Evolutionary conservation across 2,329 filamentous ascomycete species (phyloP).

Genomic region (Aureobasidium sp.): DNA sequence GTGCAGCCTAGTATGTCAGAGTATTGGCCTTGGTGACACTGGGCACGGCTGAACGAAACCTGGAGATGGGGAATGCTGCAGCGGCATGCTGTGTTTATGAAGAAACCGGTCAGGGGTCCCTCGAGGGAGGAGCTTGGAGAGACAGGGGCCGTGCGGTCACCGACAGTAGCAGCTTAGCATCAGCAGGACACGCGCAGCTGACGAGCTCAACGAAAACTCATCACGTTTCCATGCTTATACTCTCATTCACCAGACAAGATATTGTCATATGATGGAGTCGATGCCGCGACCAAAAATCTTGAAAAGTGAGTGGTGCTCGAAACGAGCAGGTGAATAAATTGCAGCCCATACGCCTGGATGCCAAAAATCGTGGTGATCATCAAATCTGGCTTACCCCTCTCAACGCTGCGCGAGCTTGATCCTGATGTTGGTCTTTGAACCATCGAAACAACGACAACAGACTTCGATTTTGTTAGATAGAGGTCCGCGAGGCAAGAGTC

Average conservation of each 20-base stretch:
- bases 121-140: neutral
- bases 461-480: neutral
- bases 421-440: no score
- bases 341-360: neutral
- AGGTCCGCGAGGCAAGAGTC: no score
- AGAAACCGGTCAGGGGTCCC: neutral
- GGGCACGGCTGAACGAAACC: neutral
- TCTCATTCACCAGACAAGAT: neutral
- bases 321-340: neutral
- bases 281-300: neutral
- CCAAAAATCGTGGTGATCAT: neutral
- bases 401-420: neutral
- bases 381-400: neutral
- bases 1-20: neutral
- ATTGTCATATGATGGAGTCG: neutral
- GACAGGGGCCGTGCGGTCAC: neutral
- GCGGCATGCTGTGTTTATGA: neutral
- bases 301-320: neutral
- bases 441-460: neutral
- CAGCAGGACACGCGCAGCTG: constrained; percentile 8
- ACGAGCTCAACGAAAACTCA: neutral
- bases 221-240: neutral
- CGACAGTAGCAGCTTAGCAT: neutral
- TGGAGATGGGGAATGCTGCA: constrained; percentile 1
- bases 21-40: neutral